Conservation (phyloP, 345 rosid species). For the Eucalyptus marginata region DNA sequence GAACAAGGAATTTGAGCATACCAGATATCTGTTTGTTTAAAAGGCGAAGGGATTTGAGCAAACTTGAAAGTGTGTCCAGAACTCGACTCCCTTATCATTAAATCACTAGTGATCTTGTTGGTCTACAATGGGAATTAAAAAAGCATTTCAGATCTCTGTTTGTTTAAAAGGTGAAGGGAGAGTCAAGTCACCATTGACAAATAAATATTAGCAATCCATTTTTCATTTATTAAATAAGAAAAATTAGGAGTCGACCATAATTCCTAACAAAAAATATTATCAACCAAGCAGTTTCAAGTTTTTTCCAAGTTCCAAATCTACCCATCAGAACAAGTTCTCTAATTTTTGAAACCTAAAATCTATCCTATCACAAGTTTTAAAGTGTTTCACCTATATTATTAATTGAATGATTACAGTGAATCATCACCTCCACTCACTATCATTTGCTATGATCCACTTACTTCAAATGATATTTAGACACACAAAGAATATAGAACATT, state of each 20-base stretch:
- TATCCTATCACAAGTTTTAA: rapidly evolving
- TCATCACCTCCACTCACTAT: no score
- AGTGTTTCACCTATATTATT: rapidly evolving
- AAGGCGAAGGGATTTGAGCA: background rate
- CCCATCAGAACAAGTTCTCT: no score
- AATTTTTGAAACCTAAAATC: no score
- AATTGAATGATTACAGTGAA: no score
- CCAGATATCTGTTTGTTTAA: no score
- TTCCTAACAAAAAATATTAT: background rate
- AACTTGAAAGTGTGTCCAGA: background rate
- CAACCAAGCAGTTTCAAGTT: no score
- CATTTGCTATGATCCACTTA: no score
- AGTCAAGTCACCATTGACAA: background rate
- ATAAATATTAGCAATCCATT: background rate
- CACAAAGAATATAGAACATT: no score
- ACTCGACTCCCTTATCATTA: background rate
- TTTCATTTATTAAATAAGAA: no score
- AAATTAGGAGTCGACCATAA: background rate
- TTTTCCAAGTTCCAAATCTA: no score
- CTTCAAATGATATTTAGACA: no score
- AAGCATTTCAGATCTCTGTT: background rate
- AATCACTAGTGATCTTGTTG: background rate
- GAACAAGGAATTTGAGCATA: background rate
- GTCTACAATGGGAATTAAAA: no score
- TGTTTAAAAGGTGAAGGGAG: background rate